Evolutionary conservation across 805 yeast species (phyloP).

Genomic region (Kodamaea neixiangensis): DNA sequence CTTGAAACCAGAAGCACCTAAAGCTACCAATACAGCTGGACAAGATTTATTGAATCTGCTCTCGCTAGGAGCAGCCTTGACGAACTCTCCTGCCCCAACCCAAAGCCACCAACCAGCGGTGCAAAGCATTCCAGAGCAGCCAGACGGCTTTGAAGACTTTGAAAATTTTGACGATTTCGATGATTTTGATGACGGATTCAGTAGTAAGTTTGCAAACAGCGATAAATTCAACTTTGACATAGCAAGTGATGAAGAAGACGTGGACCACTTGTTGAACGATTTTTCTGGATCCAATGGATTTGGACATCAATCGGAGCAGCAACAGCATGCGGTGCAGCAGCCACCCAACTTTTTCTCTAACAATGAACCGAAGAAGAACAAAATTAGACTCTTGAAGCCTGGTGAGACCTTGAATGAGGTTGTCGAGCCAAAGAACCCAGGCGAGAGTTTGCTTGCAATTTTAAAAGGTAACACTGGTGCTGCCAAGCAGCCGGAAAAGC

Average conservation of each 20-base stretch:
- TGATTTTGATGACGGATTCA: slow-evolving; percentile 36
- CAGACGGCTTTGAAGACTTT: slow-evolving; percentile 16
- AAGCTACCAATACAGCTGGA: slow-evolving; percentile 1
- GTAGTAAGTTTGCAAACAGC: slow-evolving; percentile 14
- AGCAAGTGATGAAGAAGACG: slow-evolving; percentile 40
- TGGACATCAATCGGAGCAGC: background rate
- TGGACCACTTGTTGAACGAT: slow-evolving; percentile 14
- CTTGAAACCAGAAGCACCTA: background rate
- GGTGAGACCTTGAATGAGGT: slow-evolving; percentile 25
- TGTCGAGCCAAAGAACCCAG: slow-evolving; percentile 15
- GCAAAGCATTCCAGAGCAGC: background rate
- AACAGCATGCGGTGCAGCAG: background rate
- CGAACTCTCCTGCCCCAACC: background rate
- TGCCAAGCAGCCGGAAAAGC: slow-evolving; percentile 2
- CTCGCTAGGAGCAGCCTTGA: background rate
- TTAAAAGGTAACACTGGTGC: slow-evolving; percentile 18
- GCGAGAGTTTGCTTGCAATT: slow-evolving; percentile 24
- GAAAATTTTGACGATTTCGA: slow-evolving; percentile 26
- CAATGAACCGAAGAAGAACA: slow-evolving; percentile 17
- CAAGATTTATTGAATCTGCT: slow-evolving; percentile 18
- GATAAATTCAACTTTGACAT: slow-evolving; percentile 26
- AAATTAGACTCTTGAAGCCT: slow-evolving; percentile 28
- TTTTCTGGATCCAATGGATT: slow-evolving; percentile 3
- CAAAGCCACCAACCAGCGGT: background rate
- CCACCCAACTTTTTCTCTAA: slow-evolving; percentile 11